Evolutionary conservation across 176 grass and related monocot genomes (phyloP), one percentile per base, ranked within the genome.

Genomic region (Hordeum vulgare): DNA sequence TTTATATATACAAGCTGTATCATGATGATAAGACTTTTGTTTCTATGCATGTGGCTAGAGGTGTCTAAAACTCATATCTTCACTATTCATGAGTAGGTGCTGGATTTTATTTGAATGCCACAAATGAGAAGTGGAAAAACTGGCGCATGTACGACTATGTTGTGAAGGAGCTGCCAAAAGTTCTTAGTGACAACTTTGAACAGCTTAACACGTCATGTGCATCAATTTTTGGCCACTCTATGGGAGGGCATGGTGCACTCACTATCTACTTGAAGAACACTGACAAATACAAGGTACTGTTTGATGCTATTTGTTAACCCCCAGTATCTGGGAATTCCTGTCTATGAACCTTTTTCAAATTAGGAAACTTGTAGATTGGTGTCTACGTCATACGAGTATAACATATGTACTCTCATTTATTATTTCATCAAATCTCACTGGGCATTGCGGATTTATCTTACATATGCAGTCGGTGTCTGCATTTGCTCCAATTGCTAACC

Each of bases 161-260:
- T 75, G 89, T 96, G 66, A 92, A 94, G 85, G 97, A 99, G 64
- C 87, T 99, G 41, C 97, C 97, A 77, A 81, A 91, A 81, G 39
- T 96, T 89, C n/a, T 99, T 11, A 79, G 44, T 79, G 85, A 89
- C 29, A 85, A 94, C 84, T 99, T 96, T 84, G 89, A 92, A 80
- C 91, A 94, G 71, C 93, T 99, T 24, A 87, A 96, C 70, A 92
- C 88, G 14, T 85, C 91, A 63, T 74, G 47, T 7, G 89, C 93
- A 68, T 99, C 97, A 27, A 94, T 99, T 90, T 99, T 82, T 83
- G 97, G 97, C 64, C 97, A 99, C 71, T 99, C 96, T 70, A 99
- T 99, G 97, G 97, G 97, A 61, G 97, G 97, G 2, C 97, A 99
- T 29, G 93, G 97, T 80, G 97, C 97, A 4, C 66, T 99, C 61